Conservation (phyloP, 176 grass and related monocot genomes). For the Musa schizocarpa region DNA sequence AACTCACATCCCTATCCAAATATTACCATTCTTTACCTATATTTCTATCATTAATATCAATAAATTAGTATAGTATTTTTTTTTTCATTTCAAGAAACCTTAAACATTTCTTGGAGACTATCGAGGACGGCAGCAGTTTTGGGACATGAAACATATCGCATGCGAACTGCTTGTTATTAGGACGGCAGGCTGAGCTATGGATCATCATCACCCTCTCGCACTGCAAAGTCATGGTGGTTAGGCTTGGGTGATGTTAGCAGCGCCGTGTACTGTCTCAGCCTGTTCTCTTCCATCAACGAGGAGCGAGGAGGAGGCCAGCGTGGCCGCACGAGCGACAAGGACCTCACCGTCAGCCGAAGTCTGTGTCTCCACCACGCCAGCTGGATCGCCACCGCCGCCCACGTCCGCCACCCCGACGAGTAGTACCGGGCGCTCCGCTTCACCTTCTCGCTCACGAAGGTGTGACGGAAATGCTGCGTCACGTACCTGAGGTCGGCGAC, state of each 20-base stretch:
- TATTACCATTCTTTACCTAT: no score
- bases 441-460: conserved; percentile 72
- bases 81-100: no score
- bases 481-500: conserved; percentile 81
- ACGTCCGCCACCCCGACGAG: conserved; percentile 81
- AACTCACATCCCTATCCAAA: no score
- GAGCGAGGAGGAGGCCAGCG: conserved; percentile 49
- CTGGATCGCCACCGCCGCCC: conserved; percentile 84
- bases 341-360: conserved; percentile 65
- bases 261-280: conserved; percentile 71
- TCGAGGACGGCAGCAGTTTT: no score
- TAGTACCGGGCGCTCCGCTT: conserved; percentile 77
- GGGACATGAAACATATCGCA: no score
- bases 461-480: conserved; percentile 89
- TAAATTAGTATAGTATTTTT: no score
- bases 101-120: no score
- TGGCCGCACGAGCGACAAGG: conserved; percentile 62
- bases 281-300: conserved; percentile 77
- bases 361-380: conserved; percentile 64
- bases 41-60: no score
- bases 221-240: conserved; percentile 52
- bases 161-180: no score
- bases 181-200: no score
- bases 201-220: no score
- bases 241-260: conserved; percentile 80